phyloP scores from a whole-genome alignment of 106 monocot genomes.

The Vanilla planifolia region DNA sequence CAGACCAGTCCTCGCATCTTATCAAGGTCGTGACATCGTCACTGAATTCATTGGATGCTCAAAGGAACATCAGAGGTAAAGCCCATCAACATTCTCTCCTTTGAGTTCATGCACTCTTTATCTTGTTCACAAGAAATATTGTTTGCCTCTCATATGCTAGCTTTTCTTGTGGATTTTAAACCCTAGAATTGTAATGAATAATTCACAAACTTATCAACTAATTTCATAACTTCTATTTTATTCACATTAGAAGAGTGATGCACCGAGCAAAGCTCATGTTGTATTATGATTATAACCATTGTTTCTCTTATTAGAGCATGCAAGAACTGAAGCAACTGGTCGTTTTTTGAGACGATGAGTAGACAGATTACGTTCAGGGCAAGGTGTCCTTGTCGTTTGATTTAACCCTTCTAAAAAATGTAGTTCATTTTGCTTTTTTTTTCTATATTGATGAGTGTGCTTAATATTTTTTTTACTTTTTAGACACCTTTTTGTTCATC shows the following conservation, averaged over 20 bases:
- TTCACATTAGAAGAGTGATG: too few species aligned
- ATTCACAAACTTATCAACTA: too few species aligned
- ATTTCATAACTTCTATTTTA: not conserved
- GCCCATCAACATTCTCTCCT: not conserved
- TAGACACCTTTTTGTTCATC: not conserved
- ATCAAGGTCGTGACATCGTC: slow-evolving; percentile 78
- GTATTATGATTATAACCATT: too few species aligned
- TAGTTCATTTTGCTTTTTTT: too few species aligned
- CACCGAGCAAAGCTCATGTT: too few species aligned
- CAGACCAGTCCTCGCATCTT: slow-evolving; percentile 87
- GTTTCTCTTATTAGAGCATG: slow-evolving; percentile 41
- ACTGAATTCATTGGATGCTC: slow-evolving; percentile 84
- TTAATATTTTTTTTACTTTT: not conserved
- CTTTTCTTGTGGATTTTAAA: too few species aligned
- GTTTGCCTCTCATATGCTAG: too few species aligned
- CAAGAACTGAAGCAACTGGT: slow-evolving; percentile 72
- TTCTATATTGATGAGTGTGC: not conserved
- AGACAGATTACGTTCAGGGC: slow-evolving; percentile 1
- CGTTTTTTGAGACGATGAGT: slow-evolving; percentile 54
- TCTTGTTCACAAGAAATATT: not conserved
- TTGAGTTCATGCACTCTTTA: not conserved
- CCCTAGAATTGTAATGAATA: too few species aligned
- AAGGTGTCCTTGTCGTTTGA: not conserved
- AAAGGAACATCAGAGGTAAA: slow-evolving; percentile 83
- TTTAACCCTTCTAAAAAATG: not conserved